Percentiles rank a stretch among this genome's conserved stretches.
These are phyloP conservation scores for Kregervanrija pseudodelftensis DNA, from an alignment of 805 yeast genomes.

Conservation along the genomic window DNA sequence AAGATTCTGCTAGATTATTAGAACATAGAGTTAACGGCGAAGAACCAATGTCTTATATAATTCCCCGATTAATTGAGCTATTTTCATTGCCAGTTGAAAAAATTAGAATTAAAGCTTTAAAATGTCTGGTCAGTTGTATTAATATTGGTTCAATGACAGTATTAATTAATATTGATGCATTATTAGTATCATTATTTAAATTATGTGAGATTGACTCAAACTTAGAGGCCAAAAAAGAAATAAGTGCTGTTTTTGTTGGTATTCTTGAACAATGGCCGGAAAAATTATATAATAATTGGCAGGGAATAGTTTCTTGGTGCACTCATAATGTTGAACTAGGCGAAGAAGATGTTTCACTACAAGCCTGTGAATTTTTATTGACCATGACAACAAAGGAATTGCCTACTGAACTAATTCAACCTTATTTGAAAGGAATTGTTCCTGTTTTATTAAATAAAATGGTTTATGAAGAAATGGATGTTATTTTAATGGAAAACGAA, in stretches of 20 bases:
- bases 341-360: conserved; percentile 74
- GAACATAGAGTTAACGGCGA: conserved; percentile 60
- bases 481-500: conserved; percentile 51
- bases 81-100: conserved; percentile 34
- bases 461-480: conserved; percentile 83
- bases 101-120: conserved; percentile 55
- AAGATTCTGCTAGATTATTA: conserved; percentile 65
- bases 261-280: conserved; percentile 76
- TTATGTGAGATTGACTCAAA: conserved; percentile 55
- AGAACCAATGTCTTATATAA: conserved; percentile 60
- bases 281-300: conserved; percentile 68
- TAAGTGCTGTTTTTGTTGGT: conserved; percentile 68
- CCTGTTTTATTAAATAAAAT: conserved; percentile 74
- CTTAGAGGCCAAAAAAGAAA: conserved; percentile 57
- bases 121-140: conserved; percentile 71
- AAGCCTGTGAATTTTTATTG: conserved; percentile 87
- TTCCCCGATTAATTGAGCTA: conserved; percentile 57
- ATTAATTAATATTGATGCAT: conserved; percentile 56
- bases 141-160: conserved; percentile 63
- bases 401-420: conserved; percentile 48
- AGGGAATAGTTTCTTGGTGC: conserved; percentile 81
- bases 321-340: conserved; percentile 63
- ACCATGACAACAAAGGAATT: conserved; percentile 60
- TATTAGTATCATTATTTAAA: conserved; percentile 54
- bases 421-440: conserved; percentile 55